Base-by-base conservation (phyloP, 805 yeast genomes). In the Metschnikowia cubensis region DNA sequence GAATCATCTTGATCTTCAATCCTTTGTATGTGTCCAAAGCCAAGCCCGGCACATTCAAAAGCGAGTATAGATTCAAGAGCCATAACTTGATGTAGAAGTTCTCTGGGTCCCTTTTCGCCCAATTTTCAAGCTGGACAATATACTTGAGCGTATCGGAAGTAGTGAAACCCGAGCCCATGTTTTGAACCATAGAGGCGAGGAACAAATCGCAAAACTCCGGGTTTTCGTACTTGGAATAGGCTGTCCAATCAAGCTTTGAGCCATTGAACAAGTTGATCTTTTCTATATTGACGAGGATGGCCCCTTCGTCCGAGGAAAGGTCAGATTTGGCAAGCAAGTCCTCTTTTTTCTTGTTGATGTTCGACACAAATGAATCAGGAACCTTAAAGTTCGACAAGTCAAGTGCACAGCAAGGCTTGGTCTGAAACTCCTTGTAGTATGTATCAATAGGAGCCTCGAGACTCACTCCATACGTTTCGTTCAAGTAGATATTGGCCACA, bases 51-150 rank as follows among this genome's bases (percentile, higher is more conserved):
- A 82, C 70, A 44, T 89, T 89, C 7, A 89, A 59, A 17, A 74
- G 61, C 14, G 79, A 71, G 64, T 86, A 87, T 2, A 89, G 61
- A 31, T 81, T 75, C 44, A 87, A 75, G 34, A 90, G 69, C 91
- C 94, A 87, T 7, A 88, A 66, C 48, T 83, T 75, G 18, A 87
- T 69, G 58, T 82, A 84, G 61, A 83, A 88, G 61, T 91, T 91
- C 53, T 84, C 81, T n/a, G 77, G 77, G 62, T 90, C 96, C 7
- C 68, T 62, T 7, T 58, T 42, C 11, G 77, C 68, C 2, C 84
- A 80, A 15, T 73, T 64, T 59, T 87, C 89, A n/a, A 91, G 67
- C 4, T 86, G 64, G 1, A 79, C 58, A 8, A 85, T 70, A 6
- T 81, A 71, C 25, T 73, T 71, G 33, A 66, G 50, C 2, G 69